These are phyloP conservation scores for Daldinia vernicosa DNA, from an alignment of 495 filamentous ascomycete genomes.

Conservation along the genomic window DNA sequence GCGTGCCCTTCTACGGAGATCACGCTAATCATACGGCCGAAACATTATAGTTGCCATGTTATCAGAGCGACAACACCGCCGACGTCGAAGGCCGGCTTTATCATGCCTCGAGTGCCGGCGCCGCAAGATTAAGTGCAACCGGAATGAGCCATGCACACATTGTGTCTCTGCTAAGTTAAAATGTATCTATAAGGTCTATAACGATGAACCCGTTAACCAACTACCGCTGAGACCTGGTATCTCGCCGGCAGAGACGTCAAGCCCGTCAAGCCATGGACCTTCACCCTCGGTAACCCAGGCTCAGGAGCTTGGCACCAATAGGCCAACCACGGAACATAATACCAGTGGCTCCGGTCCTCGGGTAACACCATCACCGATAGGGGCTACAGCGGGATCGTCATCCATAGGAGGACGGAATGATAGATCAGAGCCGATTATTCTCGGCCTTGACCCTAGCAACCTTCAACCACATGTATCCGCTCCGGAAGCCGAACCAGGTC, in stretches of 20 bases:
- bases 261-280: constrained; percentile 10
- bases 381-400: not conserved
- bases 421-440: not conserved
- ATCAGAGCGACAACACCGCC: constrained; percentile 42
- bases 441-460: not conserved
- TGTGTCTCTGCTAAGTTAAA: constrained; percentile 47
- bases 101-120: constrained; percentile 60
- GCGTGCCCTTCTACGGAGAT: not conserved
- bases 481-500: constrained; percentile 19
- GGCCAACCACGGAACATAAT: constrained; percentile 8
- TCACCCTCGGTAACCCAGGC: constrained; percentile 8
- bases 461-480: constrained; percentile 1
- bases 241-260: constrained; percentile 2
- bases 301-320: not conserved
- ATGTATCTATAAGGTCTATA: constrained; percentile 38
- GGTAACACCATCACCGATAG: not conserved
- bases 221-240: not conserved
- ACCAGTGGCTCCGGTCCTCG: not conserved
- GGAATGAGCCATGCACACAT: constrained; percentile 54
- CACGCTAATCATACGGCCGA: constrained; percentile 12
- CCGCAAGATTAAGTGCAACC: constrained; percentile 62
- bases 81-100: constrained; percentile 51
- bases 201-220: constrained; percentile 8
- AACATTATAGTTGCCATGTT: not conserved
- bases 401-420: not conserved